Conservation (phyloP, 2,329 filamentous ascomycete species). For the Penicillium sumatraense region DNA sequence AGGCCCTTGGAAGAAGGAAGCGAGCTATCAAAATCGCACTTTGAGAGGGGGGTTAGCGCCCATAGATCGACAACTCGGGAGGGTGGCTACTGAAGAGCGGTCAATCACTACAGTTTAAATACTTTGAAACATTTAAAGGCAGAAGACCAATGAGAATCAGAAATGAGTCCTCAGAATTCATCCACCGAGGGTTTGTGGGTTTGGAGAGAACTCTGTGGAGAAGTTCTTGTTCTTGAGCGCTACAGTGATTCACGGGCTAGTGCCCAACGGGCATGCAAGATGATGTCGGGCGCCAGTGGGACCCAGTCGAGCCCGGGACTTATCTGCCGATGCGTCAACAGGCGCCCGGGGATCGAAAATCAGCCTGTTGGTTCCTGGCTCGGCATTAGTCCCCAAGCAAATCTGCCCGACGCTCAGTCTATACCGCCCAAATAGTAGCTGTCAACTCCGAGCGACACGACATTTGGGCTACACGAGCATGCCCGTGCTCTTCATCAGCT, state of each 20-base stretch:
- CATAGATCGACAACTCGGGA: neutral
- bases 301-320: conserved; percentile 14
- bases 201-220: neutral
- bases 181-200: neutral
- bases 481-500: neutral
- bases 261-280: conserved; percentile 26
- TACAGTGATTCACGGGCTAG: conserved; percentile 10
- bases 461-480: conserved; percentile 8
- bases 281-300: conserved; percentile 22
- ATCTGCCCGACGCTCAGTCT: conserved; percentile 30
- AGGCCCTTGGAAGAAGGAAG: neutral
- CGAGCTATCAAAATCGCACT: neutral
- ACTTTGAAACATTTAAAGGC: neutral
- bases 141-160: neutral
- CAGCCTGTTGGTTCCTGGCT: conserved; percentile 24
- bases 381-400: conserved; percentile 26
- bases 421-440: conserved; percentile 11
- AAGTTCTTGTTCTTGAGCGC: conserved; percentile 14
- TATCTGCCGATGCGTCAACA: conserved; percentile 18
- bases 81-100: neutral
- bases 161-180: neutral
- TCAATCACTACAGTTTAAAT: neutral
- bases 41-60: neutral
- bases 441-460: conserved; percentile 13
- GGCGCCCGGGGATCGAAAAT: conserved; percentile 19